phyloP scores from a whole-genome alignment of 2,329 filamentous ascomycete species.

The Calycina herbarum region DNA sequence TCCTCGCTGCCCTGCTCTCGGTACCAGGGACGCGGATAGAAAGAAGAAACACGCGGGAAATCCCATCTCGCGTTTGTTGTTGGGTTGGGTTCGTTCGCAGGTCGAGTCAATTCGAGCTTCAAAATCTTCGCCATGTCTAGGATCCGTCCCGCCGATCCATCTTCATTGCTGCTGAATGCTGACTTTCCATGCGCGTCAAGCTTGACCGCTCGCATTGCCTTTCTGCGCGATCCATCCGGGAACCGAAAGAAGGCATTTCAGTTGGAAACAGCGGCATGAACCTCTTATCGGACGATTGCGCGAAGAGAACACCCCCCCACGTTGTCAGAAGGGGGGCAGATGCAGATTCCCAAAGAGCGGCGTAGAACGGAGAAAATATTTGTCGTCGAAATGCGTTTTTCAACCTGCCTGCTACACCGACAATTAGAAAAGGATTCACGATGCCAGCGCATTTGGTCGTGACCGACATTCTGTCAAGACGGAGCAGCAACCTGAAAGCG shows the following conservation, averaged over 20 bases:
- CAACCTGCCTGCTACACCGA: background rate
- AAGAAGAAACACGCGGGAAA: constrained; percentile 1
- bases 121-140: background rate
- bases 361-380: constrained; percentile 1
- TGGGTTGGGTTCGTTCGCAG: background rate
- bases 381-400: background rate
- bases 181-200: background rate
- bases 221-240: background rate
- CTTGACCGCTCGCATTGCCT: constrained; percentile 1
- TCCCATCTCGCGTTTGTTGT: background rate
- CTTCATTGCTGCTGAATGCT: background rate
- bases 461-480: constrained; percentile 6
- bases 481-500: constrained; percentile 4
- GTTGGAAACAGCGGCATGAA: background rate
- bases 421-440: background rate
- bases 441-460: background rate
- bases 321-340: constrained; percentile 4
- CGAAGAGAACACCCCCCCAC: background rate
- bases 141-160: background rate
- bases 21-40: constrained; percentile 6
- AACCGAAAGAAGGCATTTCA: constrained; percentile 1
- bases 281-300: background rate
- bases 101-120: background rate
- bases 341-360: constrained; percentile 1
- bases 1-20: background rate